Conservation (phyloP, 2,329 filamentous ascomycete genomes). For the Colletotrichum cordylinicola region DNA sequence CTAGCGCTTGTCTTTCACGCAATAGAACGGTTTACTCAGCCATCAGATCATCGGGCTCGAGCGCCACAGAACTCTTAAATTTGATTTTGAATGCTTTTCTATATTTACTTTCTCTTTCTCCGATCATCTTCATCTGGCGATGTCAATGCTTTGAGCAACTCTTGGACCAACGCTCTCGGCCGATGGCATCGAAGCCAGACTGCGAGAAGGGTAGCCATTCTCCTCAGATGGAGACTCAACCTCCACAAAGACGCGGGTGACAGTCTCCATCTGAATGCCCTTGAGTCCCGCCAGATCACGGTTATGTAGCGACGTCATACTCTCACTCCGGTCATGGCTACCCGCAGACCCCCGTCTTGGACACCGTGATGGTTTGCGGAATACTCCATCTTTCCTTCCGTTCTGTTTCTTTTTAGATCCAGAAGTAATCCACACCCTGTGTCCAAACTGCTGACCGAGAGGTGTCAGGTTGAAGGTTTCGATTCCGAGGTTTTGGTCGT, state of each 20-base stretch:
- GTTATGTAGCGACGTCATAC: not conserved
- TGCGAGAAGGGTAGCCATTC: not conserved
- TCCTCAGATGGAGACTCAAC: constrained; percentile 24
- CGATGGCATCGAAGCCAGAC: not conserved
- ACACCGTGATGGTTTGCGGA: not conserved
- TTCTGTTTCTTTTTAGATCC: not conserved
- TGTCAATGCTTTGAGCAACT: not conserved
- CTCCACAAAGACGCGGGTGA: constrained; percentile 48
- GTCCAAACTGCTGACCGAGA: not conserved
- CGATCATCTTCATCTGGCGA: not conserved
- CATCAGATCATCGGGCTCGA: not conserved
- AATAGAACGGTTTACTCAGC: not conserved
- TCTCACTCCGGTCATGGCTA: constrained; percentile 3
- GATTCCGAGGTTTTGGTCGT: constrained; percentile 1
- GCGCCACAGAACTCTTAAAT: accelerated
- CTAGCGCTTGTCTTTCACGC: not conserved
- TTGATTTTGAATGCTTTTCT: not conserved
- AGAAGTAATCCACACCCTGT: constrained; percentile 3
- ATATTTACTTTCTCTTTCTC: not conserved
- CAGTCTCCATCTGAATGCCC: constrained; percentile 49
- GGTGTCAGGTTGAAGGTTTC: constrained; percentile 6
- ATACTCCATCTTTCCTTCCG: not conserved
- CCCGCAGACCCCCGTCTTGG: not conserved
- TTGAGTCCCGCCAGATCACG: not conserved
- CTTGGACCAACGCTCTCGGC: not conserved